phyloP scores from a whole-genome alignment of 495 filamentous ascomycete species.

The Penicillium verhagenii region DNA sequence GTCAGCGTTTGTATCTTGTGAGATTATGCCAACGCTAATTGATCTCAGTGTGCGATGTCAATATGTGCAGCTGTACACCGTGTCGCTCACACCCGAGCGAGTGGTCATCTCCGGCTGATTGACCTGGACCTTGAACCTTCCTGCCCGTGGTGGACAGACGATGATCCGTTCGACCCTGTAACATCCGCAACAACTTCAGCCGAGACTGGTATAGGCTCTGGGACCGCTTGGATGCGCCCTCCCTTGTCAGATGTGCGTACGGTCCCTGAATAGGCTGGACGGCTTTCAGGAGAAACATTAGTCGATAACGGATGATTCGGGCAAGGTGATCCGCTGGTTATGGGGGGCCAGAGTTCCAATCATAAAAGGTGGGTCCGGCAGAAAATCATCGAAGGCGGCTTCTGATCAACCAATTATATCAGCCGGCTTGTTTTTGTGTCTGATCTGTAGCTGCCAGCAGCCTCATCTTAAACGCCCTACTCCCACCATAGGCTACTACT shows the following conservation, averaged over 20 bases:
- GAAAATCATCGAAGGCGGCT: constrained; percentile 7
- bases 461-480: neutral
- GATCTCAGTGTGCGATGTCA: constrained; percentile 2
- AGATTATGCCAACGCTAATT: neutral
- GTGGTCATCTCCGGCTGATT: constrained; percentile 4
- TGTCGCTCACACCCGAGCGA: constrained; percentile 1
- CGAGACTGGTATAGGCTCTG: neutral
- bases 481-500: neutral
- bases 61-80: constrained; percentile 5
- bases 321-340: neutral
- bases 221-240: neutral
- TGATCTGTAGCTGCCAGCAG: neutral
- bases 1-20: no score
- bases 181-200: neutral
- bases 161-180: neutral
- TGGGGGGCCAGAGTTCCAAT: neutral
- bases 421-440: neutral
- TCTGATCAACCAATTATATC: neutral
- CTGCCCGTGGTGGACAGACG: constrained; percentile 1
- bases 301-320: neutral
- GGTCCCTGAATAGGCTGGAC: neutral
- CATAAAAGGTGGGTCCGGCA: constrained; percentile 6
- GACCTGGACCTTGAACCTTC: constrained; percentile 7
- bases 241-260: neutral
- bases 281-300: constrained; percentile 3